Conservation (phyloP, 2,329 filamentous ascomycete genomes). For the Penicillium aurantiogriseum region DNA sequence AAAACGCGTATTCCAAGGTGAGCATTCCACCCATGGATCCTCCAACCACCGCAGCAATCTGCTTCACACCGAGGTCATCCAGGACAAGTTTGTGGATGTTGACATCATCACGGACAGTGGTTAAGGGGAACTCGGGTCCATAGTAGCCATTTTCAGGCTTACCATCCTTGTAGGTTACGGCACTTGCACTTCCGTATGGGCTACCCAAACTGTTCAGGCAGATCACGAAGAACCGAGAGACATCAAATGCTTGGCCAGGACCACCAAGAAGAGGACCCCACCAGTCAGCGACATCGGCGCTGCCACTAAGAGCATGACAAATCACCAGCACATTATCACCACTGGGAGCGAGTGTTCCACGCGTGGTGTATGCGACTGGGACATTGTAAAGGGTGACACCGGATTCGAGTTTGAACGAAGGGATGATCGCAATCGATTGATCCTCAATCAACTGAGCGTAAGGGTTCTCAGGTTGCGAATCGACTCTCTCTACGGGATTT, state of each 20-base stretch:
- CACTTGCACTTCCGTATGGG: slow-evolving; percentile 56
- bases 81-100: slow-evolving; percentile 60
- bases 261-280: slow-evolving; percentile 56
- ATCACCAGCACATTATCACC: slow-evolving; percentile 65
- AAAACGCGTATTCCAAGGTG: slow-evolving; percentile 63
- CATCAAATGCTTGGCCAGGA: slow-evolving; percentile 54
- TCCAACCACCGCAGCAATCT: slow-evolving; percentile 56
- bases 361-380: slow-evolving; percentile 63
- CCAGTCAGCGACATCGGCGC: slow-evolving; percentile 57
- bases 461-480: slow-evolving; percentile 81
- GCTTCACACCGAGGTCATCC: slow-evolving; percentile 54
- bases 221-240: slow-evolving; percentile 53
- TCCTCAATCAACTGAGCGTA: slow-evolving; percentile 83
- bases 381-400: slow-evolving; percentile 79
- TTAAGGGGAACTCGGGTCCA: slow-evolving; percentile 93
- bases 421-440: slow-evolving; percentile 81
- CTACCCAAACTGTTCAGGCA: slow-evolving; percentile 57
- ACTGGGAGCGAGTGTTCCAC: slow-evolving; percentile 56
- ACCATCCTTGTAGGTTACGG: slow-evolving; percentile 77
- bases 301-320: slow-evolving; percentile 55
- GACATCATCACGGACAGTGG: slow-evolving; percentile 93
- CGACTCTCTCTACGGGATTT: slow-evolving; percentile 56
- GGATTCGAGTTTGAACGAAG: slow-evolving; percentile 88
- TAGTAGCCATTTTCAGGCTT: slow-evolving; percentile 72
- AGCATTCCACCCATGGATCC: slow-evolving; percentile 61